Evolutionary conservation across 805 yeast genomes (phyloP), one percentile per base, ranked within the genome.

Genomic region (Sungouiozyma ichnusensis): DNA sequence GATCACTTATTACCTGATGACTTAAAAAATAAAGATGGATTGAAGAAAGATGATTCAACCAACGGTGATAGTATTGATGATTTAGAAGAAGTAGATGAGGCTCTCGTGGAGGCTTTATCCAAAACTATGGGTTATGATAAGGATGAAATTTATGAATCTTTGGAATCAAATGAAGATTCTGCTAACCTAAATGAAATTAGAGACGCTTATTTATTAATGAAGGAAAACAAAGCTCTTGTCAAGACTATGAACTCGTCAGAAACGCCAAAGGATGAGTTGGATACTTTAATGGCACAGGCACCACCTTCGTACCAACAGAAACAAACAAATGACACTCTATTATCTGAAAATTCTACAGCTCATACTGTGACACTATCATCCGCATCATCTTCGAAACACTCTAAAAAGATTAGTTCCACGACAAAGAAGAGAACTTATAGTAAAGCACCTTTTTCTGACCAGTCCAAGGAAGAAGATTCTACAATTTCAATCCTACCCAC

Each of bases 401-500:
- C 35, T 33, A 44, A 34, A 20, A 48, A 41, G 18, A 49, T 46
- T 6, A 42, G 45, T 33, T 34, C 44, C 2, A 38, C 44, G 16
- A 45, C 54, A n/a, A 48, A 58, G 49, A 56, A 63, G 52, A 48
- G 67, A 51, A 53, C 59, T 40, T 47, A 59, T 59, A 45, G 60
- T 50, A 55, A 66, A 54, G 47, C 57, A 7, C 52, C 58, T 19
- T 58, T 58, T 54, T 46, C 42, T 36, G 58, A 64, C 48, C 50
- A 48, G 49, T 27, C 49, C 19, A 55, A 55, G 38, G 67, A 62
- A 42, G 56, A 62, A 20, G 64, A 78, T 50, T 81, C 92, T 18
- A 85, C 94, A 2, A 88, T 92, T 47, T 94, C 97, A 2, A 85
- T 90, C 18, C 66, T 92, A 46, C 97, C 98, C 5, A 81, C 95